Conservation (phyloP, 2,329 filamentous ascomycete species). For the Polychaeton citri region DNA sequence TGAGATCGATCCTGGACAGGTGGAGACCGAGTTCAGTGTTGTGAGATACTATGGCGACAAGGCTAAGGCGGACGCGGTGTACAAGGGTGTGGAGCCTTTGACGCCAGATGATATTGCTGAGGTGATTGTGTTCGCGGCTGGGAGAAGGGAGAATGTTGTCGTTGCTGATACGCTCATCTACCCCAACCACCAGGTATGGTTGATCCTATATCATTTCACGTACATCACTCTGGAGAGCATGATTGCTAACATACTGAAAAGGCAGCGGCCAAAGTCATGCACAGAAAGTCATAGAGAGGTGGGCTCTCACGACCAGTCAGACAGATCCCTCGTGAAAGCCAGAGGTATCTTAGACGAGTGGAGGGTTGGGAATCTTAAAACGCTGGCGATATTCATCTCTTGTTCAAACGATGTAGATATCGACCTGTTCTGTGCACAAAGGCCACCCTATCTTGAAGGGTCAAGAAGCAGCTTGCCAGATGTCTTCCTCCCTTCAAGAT, state of each 20-base stretch:
- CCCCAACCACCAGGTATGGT: constrained; percentile 76
- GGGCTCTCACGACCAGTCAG: constrained; percentile 5
- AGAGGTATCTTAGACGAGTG: no score
- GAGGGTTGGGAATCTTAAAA: constrained; percentile 1
- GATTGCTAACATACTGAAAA: constrained; percentile 9
- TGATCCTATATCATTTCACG: no score
- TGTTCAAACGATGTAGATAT: neutral
- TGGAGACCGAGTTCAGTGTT: constrained; percentile 86
- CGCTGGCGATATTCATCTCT: neutral
- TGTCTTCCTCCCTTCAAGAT: constrained; percentile 71
- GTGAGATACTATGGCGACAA: constrained; percentile 84
- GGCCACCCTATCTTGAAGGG: constrained; percentile 25
- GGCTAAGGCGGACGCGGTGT: constrained; percentile 77
- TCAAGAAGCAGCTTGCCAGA: constrained; percentile 71
- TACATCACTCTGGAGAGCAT: constrained; percentile 3
- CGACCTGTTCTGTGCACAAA: neutral
- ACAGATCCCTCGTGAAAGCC: no score
- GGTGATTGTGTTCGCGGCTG: constrained; percentile 72
- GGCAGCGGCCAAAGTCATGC: constrained; percentile 33
- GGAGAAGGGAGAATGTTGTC: constrained; percentile 78
- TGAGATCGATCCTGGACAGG: constrained; percentile 81
- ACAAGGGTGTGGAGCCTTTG: constrained; percentile 70
- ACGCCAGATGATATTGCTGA: constrained; percentile 88
- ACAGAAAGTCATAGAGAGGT: constrained; percentile 22
- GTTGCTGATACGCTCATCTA: constrained; percentile 77